These are phyloP conservation scores for Chaetomiaceae sp. DNA, from an alignment of 2,329 filamentous ascomycete species.

Conservation along the genomic window DNA sequence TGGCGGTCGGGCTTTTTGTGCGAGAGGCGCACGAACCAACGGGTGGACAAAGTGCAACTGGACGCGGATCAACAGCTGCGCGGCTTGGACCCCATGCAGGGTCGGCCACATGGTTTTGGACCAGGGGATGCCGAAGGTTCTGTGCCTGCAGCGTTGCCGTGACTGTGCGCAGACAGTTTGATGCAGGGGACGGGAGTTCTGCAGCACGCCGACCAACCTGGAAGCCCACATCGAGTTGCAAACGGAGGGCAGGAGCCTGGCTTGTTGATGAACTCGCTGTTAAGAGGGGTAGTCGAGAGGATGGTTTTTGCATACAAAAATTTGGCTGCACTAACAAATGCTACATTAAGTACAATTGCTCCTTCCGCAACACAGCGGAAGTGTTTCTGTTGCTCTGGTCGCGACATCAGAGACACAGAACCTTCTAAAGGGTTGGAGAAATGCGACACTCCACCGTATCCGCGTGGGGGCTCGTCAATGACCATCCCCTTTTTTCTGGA, in stretches of 20 bases:
- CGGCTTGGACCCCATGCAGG: conserved; percentile 17
- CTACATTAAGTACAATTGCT: too few species aligned
- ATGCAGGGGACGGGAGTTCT: neutral
- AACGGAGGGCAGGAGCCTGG: neutral
- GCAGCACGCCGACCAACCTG: neutral
- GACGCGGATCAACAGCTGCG: neutral
- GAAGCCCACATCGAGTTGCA: neutral
- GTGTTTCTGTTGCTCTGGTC: neutral
- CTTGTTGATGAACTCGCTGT: neutral
- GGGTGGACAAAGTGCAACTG: neutral
- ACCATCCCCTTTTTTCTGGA: neutral
- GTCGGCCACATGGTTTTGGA: conserved; percentile 24
- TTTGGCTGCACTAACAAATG: too few species aligned
- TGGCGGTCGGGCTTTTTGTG: conserved; percentile 11
- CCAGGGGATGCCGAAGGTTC: conserved; percentile 8
- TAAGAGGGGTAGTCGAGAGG: neutral
- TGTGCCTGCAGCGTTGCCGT: neutral
- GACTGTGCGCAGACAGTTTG: neutral
- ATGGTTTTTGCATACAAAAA: neutral
- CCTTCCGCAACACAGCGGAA: too few species aligned
- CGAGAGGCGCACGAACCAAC: neutral
- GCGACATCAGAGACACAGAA: neutral
- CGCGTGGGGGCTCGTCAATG: conserved; percentile 3
- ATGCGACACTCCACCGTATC: conserved; percentile 1
- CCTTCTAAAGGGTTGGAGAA: neutral